Evolutionary conservation across 495 filamentous ascomycete species (phyloP).

Genomic region (Corynascus novoguineensis): DNA sequence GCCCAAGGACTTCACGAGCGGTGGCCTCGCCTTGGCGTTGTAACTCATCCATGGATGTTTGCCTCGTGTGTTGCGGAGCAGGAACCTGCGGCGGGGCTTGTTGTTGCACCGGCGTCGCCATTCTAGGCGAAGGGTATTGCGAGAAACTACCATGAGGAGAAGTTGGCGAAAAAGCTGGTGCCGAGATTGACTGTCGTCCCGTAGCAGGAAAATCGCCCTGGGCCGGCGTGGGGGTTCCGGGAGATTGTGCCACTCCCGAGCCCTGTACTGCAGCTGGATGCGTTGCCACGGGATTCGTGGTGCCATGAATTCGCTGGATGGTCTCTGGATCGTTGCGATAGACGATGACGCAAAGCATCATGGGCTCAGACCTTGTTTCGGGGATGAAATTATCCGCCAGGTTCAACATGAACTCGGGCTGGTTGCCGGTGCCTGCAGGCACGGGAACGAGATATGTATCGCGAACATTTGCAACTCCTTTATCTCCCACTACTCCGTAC

Average conservation of each 20-base stretch:
- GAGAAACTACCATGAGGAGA: constrained; percentile 40
- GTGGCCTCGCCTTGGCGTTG: constrained; percentile 42
- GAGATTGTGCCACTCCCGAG: constrained; percentile 11
- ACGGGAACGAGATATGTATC: constrained; percentile 75
- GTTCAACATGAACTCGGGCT: constrained; percentile 70
- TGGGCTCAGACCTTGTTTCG: constrained; percentile 56
- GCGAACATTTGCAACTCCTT: constrained; percentile 60
- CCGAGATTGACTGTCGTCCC: constrained; percentile 36
- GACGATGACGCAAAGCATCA: constrained; percentile 73
- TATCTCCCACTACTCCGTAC: constrained; percentile 76
- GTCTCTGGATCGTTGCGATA: constrained; percentile 51
- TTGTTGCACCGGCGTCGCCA: constrained; percentile 31
- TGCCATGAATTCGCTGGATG: constrained; percentile 36
- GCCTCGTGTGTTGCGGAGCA: constrained; percentile 21
- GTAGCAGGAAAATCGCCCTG: constrained; percentile 16
- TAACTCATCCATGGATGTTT: constrained; percentile 5
- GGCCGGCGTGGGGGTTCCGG: constrained; percentile 23
- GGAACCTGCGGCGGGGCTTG: constrained; percentile 25
- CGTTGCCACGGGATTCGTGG: background rate
- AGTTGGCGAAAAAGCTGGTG: constrained; percentile 45
- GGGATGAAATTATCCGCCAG: constrained; percentile 69
- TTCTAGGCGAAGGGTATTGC: constrained; percentile 29
- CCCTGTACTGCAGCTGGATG: constrained; percentile 4
- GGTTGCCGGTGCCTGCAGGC: constrained; percentile 50
- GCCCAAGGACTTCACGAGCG: constrained; percentile 55